Evolutionary conservation across 208 protist species (phyloP).

Genomic region (Wallacemonas sp.): DNA sequence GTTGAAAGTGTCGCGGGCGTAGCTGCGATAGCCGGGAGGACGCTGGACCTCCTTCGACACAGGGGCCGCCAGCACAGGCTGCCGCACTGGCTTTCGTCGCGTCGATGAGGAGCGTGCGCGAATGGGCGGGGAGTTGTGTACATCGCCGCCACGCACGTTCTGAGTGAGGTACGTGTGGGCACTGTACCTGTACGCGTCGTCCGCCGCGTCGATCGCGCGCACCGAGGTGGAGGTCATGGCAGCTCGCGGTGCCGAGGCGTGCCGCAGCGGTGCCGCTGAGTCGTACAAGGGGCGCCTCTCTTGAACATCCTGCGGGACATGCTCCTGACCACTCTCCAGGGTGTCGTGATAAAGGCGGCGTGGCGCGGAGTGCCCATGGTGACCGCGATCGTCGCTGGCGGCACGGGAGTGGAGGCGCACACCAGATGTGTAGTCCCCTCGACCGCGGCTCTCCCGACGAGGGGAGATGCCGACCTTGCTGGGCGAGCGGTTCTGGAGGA

Average conservation of each 20-base stretch:
- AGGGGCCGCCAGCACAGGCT: conserved; percentile 1
- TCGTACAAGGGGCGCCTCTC: not conserved
- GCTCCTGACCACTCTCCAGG: not conserved
- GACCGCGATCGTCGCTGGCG: not conserved
- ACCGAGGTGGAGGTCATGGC: no score
- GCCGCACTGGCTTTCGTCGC: not conserved
- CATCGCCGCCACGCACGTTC: no score
- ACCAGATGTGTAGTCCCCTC: not conserved
- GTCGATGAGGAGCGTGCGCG: not conserved
- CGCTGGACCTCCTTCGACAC: not conserved
- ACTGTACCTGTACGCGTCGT: no score
- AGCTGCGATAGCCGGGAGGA: conserved; percentile 4
- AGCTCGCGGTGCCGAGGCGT: conserved; percentile 12
- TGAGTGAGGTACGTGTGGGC: no score
- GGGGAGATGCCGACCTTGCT: not conserved
- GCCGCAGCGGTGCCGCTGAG: not conserved
- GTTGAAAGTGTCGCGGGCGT: conserved; percentile 14
- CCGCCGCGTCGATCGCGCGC: no score
- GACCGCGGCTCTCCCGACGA: not conserved
- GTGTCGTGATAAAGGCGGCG: conserved; percentile 6
- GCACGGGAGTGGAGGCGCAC: conserved; percentile 16
- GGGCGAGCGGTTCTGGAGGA: conserved; percentile 11
- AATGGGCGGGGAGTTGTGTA: not conserved
- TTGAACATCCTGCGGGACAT: not conserved
- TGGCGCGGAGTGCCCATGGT: conserved; percentile 1